Base-by-base conservation (phyloP, 768 basidiomycete genomes). In the Lentinula detonsa region DNA sequence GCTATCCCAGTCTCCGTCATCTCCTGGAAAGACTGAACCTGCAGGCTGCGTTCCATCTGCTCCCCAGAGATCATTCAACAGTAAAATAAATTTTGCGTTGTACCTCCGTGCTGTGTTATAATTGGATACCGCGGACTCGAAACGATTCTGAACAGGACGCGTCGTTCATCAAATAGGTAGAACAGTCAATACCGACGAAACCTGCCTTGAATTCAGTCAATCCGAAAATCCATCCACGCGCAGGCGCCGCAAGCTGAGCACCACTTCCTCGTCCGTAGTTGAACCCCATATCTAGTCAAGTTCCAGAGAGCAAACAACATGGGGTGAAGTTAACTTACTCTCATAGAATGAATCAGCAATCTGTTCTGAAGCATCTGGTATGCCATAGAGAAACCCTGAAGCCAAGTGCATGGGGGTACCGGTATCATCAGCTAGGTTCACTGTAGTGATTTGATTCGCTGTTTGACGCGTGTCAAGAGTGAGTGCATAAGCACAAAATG, bases 21-120 rank as follows among this genome's bases (percentile, higher is more conserved):
- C 67, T 21, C 65, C 65, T 1, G 67, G 67, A n/a, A 65, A 68
- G 23, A 65, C 61, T 1, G 57, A 65, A 37, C 45, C 59, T 37
- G 65, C 43, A 16, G 62, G 63, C 42, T 68, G 67, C 18, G 67
- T 68, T 35, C 62, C 67, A 54, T 68, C 65, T 2, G 63, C 60
- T 34, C 67, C 67, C 67, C 65, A 68, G 3, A 66, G 55, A 53
- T 68, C 67, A 43, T 65, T 68, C 65, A 68, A 61, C 34, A 66
- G 64, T 18, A 68, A 56, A 43, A 68, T 64, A 23, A 68, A 68
- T 50, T 66, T 64, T 4, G 65, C 65, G 7, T 58, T 56, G 49
- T 60, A 68, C 33, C 57, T 59, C 0, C 65, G 65, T 13, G 67
- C 67, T 6, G 67, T 65, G 15, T 66, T 46, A 56, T 61, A 68